phyloP scores from a whole-genome alignment of 2,329 filamentous ascomycete genomes.

The Teratosphaeriaceae sp. region DNA sequence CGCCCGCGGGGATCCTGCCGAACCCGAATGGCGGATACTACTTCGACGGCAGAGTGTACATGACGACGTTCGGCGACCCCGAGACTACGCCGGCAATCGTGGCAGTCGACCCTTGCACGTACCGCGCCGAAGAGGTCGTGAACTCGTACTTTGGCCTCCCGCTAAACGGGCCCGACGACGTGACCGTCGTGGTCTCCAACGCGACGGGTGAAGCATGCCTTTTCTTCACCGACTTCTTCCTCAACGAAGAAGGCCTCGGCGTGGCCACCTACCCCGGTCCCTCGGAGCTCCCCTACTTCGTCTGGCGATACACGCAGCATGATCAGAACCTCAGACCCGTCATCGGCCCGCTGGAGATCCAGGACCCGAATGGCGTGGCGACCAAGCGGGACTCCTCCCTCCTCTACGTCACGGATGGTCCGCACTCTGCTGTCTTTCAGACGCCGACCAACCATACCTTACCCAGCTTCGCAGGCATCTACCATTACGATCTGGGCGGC shows the following conservation, averaged over 20 bases:
- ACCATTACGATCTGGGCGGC: neutral
- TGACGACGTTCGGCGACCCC: neutral
- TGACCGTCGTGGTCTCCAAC: neutral
- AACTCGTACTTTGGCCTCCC: constrained; percentile 1
- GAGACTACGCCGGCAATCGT: neutral
- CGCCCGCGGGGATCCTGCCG: neutral
- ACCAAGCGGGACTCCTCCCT: neutral
- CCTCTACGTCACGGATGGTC: neutral
- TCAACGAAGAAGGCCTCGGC: neutral
- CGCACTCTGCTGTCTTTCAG: neutral
- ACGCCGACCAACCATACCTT: neutral
- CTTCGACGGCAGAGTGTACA: neutral
- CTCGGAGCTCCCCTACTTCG: neutral
- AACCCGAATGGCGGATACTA: constrained; percentile 1
- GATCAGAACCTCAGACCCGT: neutral
- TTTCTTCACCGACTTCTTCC: neutral
- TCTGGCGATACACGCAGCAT: neutral
- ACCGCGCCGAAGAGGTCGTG: neutral
- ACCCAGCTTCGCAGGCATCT: neutral
- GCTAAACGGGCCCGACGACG: neutral
- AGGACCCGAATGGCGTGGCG: neutral
- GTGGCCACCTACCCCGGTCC: neutral
- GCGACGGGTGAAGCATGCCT: neutral
- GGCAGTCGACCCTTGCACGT: neutral
- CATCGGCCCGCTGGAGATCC: neutral